These are phyloP conservation scores for Clitoria ternatea DNA, from an alignment of 306 rosid species.

Conservation along the genomic window DNA sequence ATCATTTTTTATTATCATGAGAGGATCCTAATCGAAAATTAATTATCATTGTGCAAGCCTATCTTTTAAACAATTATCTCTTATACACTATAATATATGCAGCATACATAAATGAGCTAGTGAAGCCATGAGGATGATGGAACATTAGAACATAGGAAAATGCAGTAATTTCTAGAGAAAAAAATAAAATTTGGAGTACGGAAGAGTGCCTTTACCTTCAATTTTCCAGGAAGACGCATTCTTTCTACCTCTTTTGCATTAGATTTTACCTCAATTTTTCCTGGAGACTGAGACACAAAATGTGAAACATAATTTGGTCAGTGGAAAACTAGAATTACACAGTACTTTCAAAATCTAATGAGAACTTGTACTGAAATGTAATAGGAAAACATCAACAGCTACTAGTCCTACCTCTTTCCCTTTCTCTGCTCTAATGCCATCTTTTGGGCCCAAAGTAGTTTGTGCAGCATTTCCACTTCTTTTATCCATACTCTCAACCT, in stretches of 20 bases:
- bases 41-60: neutral
- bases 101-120: constrained; percentile 8
- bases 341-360: constrained; percentile 4
- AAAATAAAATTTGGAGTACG: neutral
- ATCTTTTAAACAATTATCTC: constrained; percentile 1
- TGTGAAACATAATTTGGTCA: neutral
- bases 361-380: neutral
- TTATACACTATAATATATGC: neutral
- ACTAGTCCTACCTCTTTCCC: constrained; percentile 51
- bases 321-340: neutral
- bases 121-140: constrained; percentile 10
- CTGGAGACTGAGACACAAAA: constrained; percentile 28
- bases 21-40: no score
- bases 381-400: neutral
- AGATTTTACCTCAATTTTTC: constrained; percentile 44
- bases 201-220: constrained; percentile 68
- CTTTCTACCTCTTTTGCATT: constrained; percentile 40
- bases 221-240: constrained; percentile 49
- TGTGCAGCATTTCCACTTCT: constrained; percentile 41
- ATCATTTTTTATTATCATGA: no score
- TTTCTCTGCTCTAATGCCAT: constrained; percentile 45
- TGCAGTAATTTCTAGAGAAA: neutral
- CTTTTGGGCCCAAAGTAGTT: constrained; percentile 39
- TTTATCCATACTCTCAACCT: constrained; percentile 43
- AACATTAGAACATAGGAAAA: constrained; percentile 12